Evolutionary conservation across 2,329 filamentous ascomycete species (phyloP).

Genomic region (Trichoderma sp.): DNA sequence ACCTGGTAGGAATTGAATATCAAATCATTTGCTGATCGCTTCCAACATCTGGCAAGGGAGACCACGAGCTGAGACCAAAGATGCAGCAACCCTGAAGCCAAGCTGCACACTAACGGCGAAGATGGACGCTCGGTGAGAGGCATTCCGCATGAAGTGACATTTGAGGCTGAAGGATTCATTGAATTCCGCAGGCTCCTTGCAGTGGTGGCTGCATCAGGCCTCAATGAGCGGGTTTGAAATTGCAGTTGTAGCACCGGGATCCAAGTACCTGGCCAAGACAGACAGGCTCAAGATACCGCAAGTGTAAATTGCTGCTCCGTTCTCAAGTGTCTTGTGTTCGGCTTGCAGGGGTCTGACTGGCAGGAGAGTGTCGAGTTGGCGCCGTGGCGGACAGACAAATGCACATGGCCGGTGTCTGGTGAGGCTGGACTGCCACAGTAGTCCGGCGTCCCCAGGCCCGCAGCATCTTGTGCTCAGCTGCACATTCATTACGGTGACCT

Average conservation of each 20-base stretch:
- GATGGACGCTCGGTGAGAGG: neutral
- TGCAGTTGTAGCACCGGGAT: neutral
- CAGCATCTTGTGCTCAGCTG: neutral
- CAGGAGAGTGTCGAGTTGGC: neutral
- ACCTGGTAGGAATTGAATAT: neutral
- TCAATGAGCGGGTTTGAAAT: neutral
- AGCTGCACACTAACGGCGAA: neutral
- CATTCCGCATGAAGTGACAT: neutral
- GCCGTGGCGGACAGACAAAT: slow-evolving; percentile 1
- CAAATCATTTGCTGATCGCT: neutral
- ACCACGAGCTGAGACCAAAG: neutral
- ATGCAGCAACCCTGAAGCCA: neutral
- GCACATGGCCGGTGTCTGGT: neutral
- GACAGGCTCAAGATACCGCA: neutral
- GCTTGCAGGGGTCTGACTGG: neutral
- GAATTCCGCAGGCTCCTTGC: neutral
- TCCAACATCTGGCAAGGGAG: neutral
- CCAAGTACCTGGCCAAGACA: slow-evolving; percentile 6
- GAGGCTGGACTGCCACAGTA: neutral
- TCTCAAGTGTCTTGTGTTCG: neutral
- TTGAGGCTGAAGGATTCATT: neutral
- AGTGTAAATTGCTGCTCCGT: neutral
- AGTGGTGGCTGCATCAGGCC: neutral
- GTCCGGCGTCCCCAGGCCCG: neutral
- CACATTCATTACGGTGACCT: neutral